Conservation (phyloP, 208 protist genomes). For the Wallacemonas sp. region DNA sequence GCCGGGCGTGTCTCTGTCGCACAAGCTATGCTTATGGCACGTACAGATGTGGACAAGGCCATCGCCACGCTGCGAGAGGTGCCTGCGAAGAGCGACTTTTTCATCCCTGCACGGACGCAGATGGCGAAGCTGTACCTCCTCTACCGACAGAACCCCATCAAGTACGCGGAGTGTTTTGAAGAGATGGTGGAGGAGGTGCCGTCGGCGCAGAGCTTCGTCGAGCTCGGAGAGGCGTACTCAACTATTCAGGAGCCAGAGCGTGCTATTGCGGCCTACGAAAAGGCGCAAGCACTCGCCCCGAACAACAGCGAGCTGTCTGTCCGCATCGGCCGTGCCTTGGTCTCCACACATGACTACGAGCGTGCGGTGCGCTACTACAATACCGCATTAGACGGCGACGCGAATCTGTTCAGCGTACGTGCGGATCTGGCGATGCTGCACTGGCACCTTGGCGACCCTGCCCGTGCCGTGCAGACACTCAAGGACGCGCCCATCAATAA, state of each 20-base stretch:
- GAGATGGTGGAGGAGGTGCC: conserved; percentile 84
- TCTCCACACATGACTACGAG: conserved; percentile 93
- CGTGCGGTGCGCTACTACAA: conserved; percentile 92
- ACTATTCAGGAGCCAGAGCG: conserved; percentile 91
- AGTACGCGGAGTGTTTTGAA: conserved; percentile 90
- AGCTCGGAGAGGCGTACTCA: conserved; percentile 87
- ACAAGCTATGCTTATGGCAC: conserved; percentile 82
- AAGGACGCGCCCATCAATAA: conserved; percentile 48
- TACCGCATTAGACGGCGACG: conserved; percentile 72
- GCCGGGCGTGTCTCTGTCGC: conserved; percentile 77
- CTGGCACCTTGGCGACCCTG: conserved; percentile 76
- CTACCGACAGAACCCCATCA: conserved; percentile 69
- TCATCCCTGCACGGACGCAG: conserved; percentile 78
- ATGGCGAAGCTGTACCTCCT: conserved; percentile 90
- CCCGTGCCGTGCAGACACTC: conserved; percentile 61
- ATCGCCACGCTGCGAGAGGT: conserved; percentile 83
- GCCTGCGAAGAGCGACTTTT: conserved; percentile 64
- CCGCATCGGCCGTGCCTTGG: conserved; percentile 92
- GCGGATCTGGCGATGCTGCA: conserved; percentile 93
- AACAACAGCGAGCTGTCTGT: conserved; percentile 82
- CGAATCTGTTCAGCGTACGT: conserved; percentile 65
- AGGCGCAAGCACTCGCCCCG: conserved; percentile 79
- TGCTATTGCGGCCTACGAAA: conserved; percentile 89
- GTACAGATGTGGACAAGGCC: conserved; percentile 82
- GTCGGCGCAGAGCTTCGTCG: conserved; percentile 74